Percentiles rank a stretch among this genome's conserved stretches.
These are phyloP conservation scores for Dendryphion nanum DNA, from an alignment of 2,329 filamentous ascomycete genomes.

Conservation along the genomic window DNA sequence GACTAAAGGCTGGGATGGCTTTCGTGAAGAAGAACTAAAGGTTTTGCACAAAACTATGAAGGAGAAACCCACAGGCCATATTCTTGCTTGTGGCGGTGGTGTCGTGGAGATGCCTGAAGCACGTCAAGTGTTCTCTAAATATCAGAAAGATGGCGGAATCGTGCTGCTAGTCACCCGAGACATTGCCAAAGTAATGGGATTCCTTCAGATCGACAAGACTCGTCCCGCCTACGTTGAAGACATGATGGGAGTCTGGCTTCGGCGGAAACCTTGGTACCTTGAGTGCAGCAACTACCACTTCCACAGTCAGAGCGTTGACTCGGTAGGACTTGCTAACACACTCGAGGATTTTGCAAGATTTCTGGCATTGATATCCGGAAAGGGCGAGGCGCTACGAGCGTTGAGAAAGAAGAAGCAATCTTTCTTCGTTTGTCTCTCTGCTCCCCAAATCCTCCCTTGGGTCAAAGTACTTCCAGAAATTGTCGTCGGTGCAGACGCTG, in stretches of 20 bases:
- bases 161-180: constrained; percentile 87
- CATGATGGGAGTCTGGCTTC: constrained; percentile 85
- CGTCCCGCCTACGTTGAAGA: constrained; percentile 90
- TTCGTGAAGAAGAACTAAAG: constrained; percentile 74
- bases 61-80: constrained; percentile 70
- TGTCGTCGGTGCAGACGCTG: constrained; percentile 83
- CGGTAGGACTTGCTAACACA: constrained; percentile 50
- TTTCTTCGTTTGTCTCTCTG: constrained; percentile 90
- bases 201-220: constrained; percentile 83
- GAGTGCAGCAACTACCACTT: constrained; percentile 95
- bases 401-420: constrained; percentile 68
- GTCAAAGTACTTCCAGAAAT: constrained; percentile 67
- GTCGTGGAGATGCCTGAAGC: constrained; percentile 84
- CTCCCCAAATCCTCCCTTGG: constrained; percentile 68
- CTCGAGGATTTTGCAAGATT: constrained; percentile 73
- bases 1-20: constrained; percentile 79
- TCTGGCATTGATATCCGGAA: constrained; percentile 66
- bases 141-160: constrained; percentile 73
- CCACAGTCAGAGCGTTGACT: constrained; percentile 69
- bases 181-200: constrained; percentile 83
- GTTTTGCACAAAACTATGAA: constrained; percentile 72
- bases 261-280: constrained; percentile 84
- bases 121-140: constrained; percentile 70
- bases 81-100: constrained; percentile 93
- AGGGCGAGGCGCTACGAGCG: constrained; percentile 52